Conservation (phyloP, 169 alveolate genomes). For the Ichthyophthirius multifiliis region DNA sequence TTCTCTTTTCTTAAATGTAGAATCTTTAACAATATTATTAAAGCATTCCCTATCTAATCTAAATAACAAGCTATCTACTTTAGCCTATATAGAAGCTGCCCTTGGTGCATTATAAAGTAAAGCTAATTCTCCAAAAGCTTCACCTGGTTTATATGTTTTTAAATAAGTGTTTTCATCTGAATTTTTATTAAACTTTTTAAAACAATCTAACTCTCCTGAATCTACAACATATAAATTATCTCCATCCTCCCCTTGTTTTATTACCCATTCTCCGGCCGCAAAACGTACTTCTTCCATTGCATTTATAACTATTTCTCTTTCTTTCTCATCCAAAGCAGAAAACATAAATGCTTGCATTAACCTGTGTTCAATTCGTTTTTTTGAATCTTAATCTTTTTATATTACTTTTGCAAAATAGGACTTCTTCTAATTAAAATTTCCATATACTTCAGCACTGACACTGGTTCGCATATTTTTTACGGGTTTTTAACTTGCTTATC, state of each 20-base stretch:
- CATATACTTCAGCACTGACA: slow-evolving; percentile 74
- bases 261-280: slow-evolving; percentile 57
- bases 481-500: too few relatives aligned
- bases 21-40: slow-evolving; percentile 63
- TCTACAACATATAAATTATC: slow-evolving; percentile 77
- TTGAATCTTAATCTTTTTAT: slow-evolving; percentile 47
- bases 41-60: slow-evolving; percentile 65
- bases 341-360: slow-evolving; percentile 58
- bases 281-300: slow-evolving; percentile 80
- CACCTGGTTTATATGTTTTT: slow-evolving; percentile 60
- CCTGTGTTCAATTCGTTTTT: slow-evolving; percentile 45
- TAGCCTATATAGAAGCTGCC: slow-evolving; percentile 61
- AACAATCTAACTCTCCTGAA: slow-evolving; percentile 70
- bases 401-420: slow-evolving; percentile 52
- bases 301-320: slow-evolving; percentile 66
- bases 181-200: slow-evolving; percentile 29
- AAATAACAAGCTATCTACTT: slow-evolving; percentile 48
- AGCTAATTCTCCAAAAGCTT: slow-evolving; percentile 76
- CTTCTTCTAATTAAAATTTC: slow-evolving; percentile 56
- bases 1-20: slow-evolving; percentile 60
- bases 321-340: slow-evolving; percentile 56
- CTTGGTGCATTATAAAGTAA: slow-evolving; percentile 75
- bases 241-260: slow-evolving; percentile 76
- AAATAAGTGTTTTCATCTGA: slow-evolving; percentile 41
- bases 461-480: slow-evolving; percentile 57